Percentiles rank a stretch among this genome's conserved stretches.
Conservation (phyloP, 1,139 yeast genomes). For the Candida pseudocylindracea region DNA sequence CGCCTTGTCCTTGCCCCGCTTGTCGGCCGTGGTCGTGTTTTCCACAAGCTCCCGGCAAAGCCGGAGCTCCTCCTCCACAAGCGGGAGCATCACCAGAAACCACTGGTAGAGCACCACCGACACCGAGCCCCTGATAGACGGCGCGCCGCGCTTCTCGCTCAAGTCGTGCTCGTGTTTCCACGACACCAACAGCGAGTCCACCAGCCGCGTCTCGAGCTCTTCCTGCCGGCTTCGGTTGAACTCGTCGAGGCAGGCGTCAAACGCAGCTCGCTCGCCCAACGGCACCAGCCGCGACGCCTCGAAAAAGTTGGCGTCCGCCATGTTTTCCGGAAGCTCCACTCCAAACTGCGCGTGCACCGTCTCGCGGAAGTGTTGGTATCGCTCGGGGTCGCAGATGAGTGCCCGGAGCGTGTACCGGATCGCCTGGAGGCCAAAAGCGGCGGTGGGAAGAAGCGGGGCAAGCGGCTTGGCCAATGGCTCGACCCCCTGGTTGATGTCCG, state of each 20-base stretch:
- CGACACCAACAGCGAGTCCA: conserved; percentile 68
- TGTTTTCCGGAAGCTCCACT: conserved; percentile 5
- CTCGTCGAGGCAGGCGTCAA: conserved; percentile 42
- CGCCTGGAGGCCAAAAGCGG: conserved; percentile 42
- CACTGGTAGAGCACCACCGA: conserved; percentile 68
- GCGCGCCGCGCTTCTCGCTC: conserved; percentile 37
- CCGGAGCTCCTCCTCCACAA: conserved; percentile 40
- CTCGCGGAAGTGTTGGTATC: conserved; percentile 9
- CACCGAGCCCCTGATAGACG: conserved; percentile 31
- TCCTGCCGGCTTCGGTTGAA: conserved; percentile 61
- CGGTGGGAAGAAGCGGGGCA: no score
- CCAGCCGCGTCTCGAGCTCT: conserved; percentile 52
- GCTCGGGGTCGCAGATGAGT: conserved; percentile 12
- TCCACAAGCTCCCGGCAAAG: conserved; percentile 18
- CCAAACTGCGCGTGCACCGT: conserved; percentile 6
- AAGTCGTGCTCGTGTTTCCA: conserved; percentile 77
- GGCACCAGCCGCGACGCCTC: conserved; percentile 30
- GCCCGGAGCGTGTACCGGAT: conserved; percentile 66
- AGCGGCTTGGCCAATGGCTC: no score
- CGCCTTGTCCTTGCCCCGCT: conserved; percentile 9
- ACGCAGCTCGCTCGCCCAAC: conserved; percentile 26
- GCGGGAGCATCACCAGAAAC: conserved; percentile 46
- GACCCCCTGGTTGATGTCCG: no score
- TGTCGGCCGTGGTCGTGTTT: conserved; percentile 6
- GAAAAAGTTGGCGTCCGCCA: conserved; percentile 32